Conservation (phyloP, 352 stramenopile genomes). For the Phytophthora citricola region DNA sequence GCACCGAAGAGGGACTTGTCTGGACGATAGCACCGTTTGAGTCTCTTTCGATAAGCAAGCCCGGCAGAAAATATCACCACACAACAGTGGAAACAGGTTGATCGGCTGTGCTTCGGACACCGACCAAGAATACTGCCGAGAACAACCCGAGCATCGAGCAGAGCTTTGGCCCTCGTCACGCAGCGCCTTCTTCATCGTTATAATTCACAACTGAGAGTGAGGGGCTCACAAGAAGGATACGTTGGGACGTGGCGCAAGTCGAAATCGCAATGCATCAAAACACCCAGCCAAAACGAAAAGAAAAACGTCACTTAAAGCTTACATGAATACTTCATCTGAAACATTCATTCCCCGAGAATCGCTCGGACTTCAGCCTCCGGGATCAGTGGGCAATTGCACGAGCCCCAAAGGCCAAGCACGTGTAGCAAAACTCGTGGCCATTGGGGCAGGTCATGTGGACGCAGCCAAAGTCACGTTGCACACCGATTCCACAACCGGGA, state of each 20-base stretch:
- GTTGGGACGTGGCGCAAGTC: constrained; percentile 15
- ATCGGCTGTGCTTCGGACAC: constrained; percentile 11
- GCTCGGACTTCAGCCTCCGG: constrained; percentile 52
- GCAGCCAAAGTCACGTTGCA: constrained; percentile 77
- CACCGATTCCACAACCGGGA: constrained; percentile 74
- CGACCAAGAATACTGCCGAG: constrained; percentile 14
- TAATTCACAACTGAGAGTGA: constrained; percentile 6
- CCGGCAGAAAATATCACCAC: constrained; percentile 49
- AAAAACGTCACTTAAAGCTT: constrained; percentile 14
- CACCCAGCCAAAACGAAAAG: neutral
- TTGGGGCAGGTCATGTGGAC: constrained; percentile 81
- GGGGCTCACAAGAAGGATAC: neutral
- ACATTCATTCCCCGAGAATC: constrained; percentile 61
- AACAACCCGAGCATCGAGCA: constrained; percentile 21
- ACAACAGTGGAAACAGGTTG: constrained; percentile 45
- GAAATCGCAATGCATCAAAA: constrained; percentile 15
- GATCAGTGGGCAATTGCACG: constrained; percentile 67
- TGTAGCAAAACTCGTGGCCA: constrained; percentile 83
- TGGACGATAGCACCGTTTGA: constrained; percentile 30
- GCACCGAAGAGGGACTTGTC: constrained; percentile 41
- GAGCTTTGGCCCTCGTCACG: neutral
- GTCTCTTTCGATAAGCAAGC: constrained; percentile 27
- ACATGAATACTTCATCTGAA: neutral
- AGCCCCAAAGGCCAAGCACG: constrained; percentile 60
- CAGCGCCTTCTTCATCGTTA: constrained; percentile 2